Percentiles rank a stretch among this genome's conserved stretches.
These are phyloP conservation scores for Hypoxylon fuscum DNA, from an alignment of 495 filamentous ascomycete genomes.

Conservation along the genomic window DNA sequence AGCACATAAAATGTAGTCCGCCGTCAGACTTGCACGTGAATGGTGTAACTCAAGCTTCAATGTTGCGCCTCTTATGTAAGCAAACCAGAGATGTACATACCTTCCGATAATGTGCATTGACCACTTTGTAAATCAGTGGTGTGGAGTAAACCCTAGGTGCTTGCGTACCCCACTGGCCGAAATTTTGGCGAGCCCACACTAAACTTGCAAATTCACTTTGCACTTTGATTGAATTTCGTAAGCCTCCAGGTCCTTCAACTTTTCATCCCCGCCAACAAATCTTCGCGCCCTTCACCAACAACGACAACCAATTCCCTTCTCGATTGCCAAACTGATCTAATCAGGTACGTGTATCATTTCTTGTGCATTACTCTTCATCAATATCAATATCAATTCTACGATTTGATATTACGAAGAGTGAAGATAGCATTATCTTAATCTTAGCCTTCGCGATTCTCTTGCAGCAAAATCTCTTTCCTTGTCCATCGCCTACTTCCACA, in stretches of 20 bases:
- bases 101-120: neutral
- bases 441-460: neutral
- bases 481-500: neutral
- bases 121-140: neutral
- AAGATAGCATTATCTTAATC: neutral
- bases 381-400: too few species aligned
- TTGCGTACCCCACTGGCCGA: conserved; percentile 32
- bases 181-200: conserved; percentile 47
- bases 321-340: conserved; percentile 43
- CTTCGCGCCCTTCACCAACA: conserved; percentile 36
- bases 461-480: neutral
- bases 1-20: too few species aligned
- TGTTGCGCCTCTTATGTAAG: too few species aligned
- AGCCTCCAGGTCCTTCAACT: conserved; percentile 30
- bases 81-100: too few species aligned
- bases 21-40: too few species aligned
- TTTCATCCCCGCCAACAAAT: conserved; percentile 37
- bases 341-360: conserved; percentile 42
- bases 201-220: conserved; percentile 34
- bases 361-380: too few species aligned
- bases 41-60: too few species aligned
- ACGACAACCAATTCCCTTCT: conserved; percentile 28
- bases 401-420: neutral
- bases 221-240: conserved; percentile 27
- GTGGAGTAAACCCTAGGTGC: conserved; percentile 33